These are phyloP conservation scores for Pyrenophora seminiperda DNA, from an alignment of 2,329 filamentous ascomycete genomes.

Conservation along the genomic window DNA sequence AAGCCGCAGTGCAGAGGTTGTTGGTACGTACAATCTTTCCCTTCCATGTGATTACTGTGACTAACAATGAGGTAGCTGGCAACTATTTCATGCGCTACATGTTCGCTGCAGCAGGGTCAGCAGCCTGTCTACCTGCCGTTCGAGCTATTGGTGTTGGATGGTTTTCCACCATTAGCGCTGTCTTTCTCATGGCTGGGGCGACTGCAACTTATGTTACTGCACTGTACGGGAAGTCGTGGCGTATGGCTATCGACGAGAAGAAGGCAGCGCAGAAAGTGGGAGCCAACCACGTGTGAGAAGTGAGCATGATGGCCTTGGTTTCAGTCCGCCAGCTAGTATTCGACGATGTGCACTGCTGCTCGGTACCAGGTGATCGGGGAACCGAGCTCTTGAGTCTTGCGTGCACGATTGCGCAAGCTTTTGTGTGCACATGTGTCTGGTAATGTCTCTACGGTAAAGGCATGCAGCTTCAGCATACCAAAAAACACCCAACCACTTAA, in stretches of 20 bases:
- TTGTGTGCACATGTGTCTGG: no score
- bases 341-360: no score
- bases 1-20: conserved; percentile 70
- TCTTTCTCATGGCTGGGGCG: conserved; percentile 59
- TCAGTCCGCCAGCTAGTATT: no score
- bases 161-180: conserved; percentile 73
- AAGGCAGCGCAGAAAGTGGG: conserved; percentile 48
- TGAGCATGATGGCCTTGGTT: background rate
- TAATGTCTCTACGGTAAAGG: no score
- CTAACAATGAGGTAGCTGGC: conserved; percentile 56
- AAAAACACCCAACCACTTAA: no score
- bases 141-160: conserved; percentile 77
- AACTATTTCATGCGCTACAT: conserved; percentile 81
- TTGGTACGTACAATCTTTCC: conserved; percentile 47
- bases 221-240: conserved; percentile 58
- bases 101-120: conserved; percentile 72
- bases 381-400: no score
- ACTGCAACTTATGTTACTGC: conserved; percentile 56
- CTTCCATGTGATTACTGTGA: background rate
- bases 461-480: no score
- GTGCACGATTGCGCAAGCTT: no score
- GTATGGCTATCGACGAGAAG: conserved; percentile 59
- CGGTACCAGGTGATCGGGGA: no score
- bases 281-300: conserved; percentile 27
- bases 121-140: conserved; percentile 74